These are phyloP conservation scores for Starmerella potacharoeniae DNA, from an alignment of 805 yeast species.

Conservation along the genomic window DNA sequence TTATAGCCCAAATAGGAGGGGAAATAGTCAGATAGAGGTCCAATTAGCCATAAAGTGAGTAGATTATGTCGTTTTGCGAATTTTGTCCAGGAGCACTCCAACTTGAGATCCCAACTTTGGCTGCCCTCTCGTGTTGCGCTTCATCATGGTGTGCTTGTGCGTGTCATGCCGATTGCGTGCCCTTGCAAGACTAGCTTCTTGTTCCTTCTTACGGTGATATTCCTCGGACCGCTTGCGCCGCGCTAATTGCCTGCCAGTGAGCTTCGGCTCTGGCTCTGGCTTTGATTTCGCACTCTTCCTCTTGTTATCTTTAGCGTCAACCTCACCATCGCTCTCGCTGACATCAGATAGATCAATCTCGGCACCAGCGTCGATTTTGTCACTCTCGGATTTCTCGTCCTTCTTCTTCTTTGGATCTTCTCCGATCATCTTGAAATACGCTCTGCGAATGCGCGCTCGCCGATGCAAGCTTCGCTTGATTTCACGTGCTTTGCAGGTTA, in stretches of 20 bases:
- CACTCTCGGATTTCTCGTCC: not conserved
- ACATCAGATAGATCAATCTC: constrained; percentile 12
- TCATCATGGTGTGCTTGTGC: constrained; percentile 37
- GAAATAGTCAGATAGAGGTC: no score
- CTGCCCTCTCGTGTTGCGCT: constrained; percentile 65
- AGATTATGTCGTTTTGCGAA: constrained; percentile 33
- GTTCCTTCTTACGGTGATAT: constrained; percentile 33
- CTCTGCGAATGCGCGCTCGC: constrained; percentile 68
- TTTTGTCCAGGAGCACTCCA: constrained; percentile 62
- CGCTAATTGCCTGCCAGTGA: constrained; percentile 31
- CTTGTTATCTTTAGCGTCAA: not conserved
- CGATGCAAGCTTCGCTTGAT: constrained; percentile 68
- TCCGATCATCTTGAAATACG: constrained; percentile 69
- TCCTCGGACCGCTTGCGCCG: constrained; percentile 36
- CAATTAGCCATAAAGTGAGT: no score
- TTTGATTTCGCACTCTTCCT: constrained; percentile 5
- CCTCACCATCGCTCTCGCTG: constrained; percentile 19
- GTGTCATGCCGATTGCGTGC: constrained; percentile 33
- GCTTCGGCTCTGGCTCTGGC: constrained; percentile 17
- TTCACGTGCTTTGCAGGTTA: constrained; percentile 38
- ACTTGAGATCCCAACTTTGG: constrained; percentile 88
- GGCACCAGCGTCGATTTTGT: constrained; percentile 8
- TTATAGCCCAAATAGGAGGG: no score
- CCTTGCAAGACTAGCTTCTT: constrained; percentile 34
- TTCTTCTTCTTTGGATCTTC: constrained; percentile 31